phyloP scores from a whole-genome alignment of 495 filamentous ascomycete genomes.

The Penicillium silybi region DNA sequence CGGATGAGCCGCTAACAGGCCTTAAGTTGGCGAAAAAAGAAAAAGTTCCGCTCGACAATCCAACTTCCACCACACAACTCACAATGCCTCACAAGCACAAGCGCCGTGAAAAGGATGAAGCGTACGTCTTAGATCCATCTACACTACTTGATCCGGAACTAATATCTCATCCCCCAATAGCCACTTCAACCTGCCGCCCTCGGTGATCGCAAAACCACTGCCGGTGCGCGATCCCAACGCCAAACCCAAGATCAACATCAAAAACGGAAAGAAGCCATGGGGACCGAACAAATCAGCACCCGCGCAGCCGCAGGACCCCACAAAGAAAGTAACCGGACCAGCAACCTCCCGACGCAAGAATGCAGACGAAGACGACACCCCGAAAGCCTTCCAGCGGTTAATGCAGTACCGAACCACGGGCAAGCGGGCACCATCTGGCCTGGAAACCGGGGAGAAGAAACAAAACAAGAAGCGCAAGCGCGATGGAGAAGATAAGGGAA shows the following conservation, averaged over 20 bases:
- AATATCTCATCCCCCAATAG: slow-evolving; percentile 6
- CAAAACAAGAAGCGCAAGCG: slow-evolving; percentile 50
- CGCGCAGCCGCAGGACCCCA: slow-evolving; percentile 20
- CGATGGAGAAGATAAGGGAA: slow-evolving; percentile 11
- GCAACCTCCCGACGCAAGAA: slow-evolving; percentile 36
- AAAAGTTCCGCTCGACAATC: slow-evolving; percentile 20
- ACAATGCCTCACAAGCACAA: slow-evolving; percentile 88
- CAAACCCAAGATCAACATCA: slow-evolving; percentile 22
- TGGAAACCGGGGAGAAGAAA: slow-evolving; percentile 61
- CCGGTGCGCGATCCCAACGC: slow-evolving; percentile 46
- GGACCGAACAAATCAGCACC: not conserved
- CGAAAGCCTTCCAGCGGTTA: slow-evolving; percentile 76
- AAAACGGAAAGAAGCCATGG: slow-evolving; percentile 14
- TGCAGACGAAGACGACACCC: slow-evolving; percentile 67
- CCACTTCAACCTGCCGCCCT: slow-evolving; percentile 74
- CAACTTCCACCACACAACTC: slow-evolving; percentile 13
- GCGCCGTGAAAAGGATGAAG: slow-evolving; percentile 47
- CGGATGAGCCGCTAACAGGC: slow-evolving; percentile 16
- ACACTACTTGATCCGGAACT: not conserved
- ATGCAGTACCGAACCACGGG: slow-evolving; percentile 62
- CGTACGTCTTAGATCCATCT: slow-evolving; percentile 20
- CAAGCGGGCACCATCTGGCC: slow-evolving; percentile 54
- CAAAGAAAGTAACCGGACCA: slow-evolving; percentile 12
- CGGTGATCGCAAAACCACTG: slow-evolving; percentile 64
- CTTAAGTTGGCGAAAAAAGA: slow-evolving; percentile 14